Evolutionary conservation across 2,329 filamentous ascomycete genomes (phyloP), one percentile per base, ranked within the genome.

Genomic region (Aspergillus floridensis): DNA sequence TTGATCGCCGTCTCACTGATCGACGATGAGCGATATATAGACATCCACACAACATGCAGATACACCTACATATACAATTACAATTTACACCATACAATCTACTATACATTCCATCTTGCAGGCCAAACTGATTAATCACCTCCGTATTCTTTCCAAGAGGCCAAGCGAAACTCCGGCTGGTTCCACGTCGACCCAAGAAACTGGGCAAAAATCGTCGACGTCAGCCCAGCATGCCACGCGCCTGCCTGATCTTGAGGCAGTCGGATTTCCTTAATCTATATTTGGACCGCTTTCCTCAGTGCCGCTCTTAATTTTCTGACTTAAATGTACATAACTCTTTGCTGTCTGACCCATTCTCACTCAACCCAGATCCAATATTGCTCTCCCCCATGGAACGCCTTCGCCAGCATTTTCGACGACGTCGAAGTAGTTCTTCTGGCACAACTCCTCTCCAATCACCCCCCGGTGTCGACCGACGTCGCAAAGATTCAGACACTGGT

Each of bases 151-250:
- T 35, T 24, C 44, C 26, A 49, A 32, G 53, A 44, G 38, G 38
- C 16, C 38, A 44, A 44, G 38, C 16, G 38, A 19, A 29, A 44
- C 31, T 56, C 47, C 46, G 51, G 57, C 46, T 55, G 57, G 57
- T 49, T 48, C 56, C 56, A 58, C 53, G 47, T 46, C 47, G 49
- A 29, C 58, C 47, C 29, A 52, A 29, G 41, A 55, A 47, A 58
- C 54, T 51, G 12, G 14, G 38, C 62, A 62, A 58, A 49, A 65
- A 57, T 65, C 64, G 59, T 66, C 62, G 63, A 66, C 65, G 63
- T 66, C 65, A 66, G 59, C 58, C 56, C 59, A 53, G 58, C 57
- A 55, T 48, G 53, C 44, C 48, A 22, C 38, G 19, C 16, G 38
- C 38, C 38, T 44, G 38, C 38, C 38, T 44, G 16, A n/a, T 44